Percentiles rank a stretch among this genome's conserved stretches.
Evolutionary conservation across 2,329 filamentous ascomycete genomes (phyloP).

Genomic region (Aspergillus uvarum): DNA sequence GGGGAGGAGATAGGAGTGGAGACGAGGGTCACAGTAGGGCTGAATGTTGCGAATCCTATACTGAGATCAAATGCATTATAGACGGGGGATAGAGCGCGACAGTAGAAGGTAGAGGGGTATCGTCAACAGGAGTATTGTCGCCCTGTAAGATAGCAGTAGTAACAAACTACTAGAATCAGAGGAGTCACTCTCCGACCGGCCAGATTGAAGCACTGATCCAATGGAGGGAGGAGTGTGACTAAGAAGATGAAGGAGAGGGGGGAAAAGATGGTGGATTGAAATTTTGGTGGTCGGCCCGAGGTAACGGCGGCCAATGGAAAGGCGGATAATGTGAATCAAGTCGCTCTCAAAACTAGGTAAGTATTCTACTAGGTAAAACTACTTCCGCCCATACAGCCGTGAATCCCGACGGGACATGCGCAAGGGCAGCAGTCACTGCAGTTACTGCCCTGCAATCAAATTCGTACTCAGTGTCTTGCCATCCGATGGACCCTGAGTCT

Average conservation of each 20-base stretch:
- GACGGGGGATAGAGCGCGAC: background rate
- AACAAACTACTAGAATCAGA: background rate
- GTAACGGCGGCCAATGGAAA: slow-evolving; percentile 29
- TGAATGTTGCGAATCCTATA: slow-evolving; percentile 10
- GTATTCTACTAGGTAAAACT: background rate
- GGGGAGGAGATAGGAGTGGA: slow-evolving; percentile 1
- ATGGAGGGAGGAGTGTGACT: slow-evolving; percentile 8
- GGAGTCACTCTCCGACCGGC: background rate
- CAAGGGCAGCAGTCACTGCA: background rate
- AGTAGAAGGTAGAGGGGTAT: background rate
- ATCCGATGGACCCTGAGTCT: background rate
- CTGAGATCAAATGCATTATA: slow-evolving; percentile 18
- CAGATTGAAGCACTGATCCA: background rate
- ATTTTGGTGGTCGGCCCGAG: slow-evolving; percentile 22
- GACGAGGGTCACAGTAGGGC: background rate
- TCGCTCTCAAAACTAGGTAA: background rate
- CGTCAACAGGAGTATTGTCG: background rate
- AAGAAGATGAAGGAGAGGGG: background rate
- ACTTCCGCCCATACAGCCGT: slow-evolving; percentile 14
- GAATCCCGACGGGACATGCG: slow-evolving; percentile 3
- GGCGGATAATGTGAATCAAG: slow-evolving; percentile 26
- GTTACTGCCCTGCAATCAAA: too few species aligned
- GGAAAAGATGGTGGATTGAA: slow-evolving; percentile 4
- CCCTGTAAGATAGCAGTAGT: background rate
- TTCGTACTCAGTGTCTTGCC: background rate